Evolutionary conservation across 1,284 basidiomycete genomes (phyloP).

Genomic region (Ganoderma resinaceum): DNA sequence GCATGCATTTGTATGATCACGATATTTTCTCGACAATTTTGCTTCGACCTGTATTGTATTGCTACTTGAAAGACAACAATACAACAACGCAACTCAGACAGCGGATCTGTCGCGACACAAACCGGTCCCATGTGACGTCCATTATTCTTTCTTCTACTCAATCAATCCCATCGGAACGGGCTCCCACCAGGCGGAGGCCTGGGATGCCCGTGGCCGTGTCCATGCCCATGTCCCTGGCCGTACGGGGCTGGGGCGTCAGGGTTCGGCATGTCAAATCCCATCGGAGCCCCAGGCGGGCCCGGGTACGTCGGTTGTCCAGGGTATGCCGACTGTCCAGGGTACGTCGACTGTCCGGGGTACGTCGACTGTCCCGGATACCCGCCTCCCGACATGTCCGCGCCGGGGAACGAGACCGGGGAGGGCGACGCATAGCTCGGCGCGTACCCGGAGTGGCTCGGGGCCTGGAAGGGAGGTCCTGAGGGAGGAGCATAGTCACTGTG

Average conservation of each 20-base stretch:
- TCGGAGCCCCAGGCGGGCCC: constrained; percentile 25
- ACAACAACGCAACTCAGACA: background rate
- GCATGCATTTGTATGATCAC: background rate
- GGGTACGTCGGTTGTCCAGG: constrained; percentile 4
- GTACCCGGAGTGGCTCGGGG: constrained; percentile 17
- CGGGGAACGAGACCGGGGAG: constrained; percentile 23
- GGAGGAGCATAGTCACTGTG: constrained; percentile 14
- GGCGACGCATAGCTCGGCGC: constrained; percentile 30
- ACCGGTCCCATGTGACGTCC: background rate
- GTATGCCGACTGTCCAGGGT: constrained; percentile 18
- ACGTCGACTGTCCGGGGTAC: constrained; percentile 25
- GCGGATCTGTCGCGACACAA: too few relatives aligned
- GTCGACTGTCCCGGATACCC: constrained; percentile 9
- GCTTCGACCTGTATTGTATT: background rate
- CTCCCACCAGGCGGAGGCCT: constrained; percentile 19
- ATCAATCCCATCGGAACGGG: constrained; percentile 33
- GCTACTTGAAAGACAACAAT: background rate
- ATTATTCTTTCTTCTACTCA: background rate
- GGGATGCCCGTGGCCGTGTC: constrained; percentile 15
- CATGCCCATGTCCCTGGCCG: constrained; percentile 14
- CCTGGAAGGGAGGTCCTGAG: constrained; percentile 8
- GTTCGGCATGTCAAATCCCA: constrained; percentile 31
- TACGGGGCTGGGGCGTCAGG: constrained; percentile 23
- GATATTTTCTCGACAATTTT: background rate
- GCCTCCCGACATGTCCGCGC: constrained; percentile 13